Evolutionary conservation across 1,284 basidiomycete genomes (phyloP), one percentile per base, ranked within the genome.

Genomic region (Thelephora terrestris): DNA sequence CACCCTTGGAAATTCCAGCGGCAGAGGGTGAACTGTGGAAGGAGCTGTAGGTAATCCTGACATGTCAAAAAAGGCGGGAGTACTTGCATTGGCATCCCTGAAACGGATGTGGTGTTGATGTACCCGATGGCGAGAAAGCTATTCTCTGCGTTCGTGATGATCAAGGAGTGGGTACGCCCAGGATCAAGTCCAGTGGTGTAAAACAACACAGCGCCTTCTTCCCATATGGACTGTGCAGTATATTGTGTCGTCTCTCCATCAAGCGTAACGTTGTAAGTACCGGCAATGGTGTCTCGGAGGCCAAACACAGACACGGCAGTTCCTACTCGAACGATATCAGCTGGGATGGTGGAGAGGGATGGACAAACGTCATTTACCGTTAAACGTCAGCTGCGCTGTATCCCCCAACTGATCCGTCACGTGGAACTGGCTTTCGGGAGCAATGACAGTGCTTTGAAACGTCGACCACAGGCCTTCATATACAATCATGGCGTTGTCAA

Each of bases 141-240:
- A 21, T 25, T 18, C 20, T 42, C 75, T 25, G 69, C 65, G 61
- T 88, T 87, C 29, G 64, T 64, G 42, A 88, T 64, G 16, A 68
- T 61, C 35, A 88, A 56, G 2, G 66, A 60, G 58, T 88, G 83
- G 12, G 58, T 52, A 10, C 56, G 45, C 36, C 61, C 62, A 16
- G 74, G 65, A 56, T 83, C 69, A 43, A 88, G 71, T n/a, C 75
- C 76, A 21, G 75, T 75, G 27, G 73, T 70, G 54, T 73, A 81
- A 59, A 79, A 87, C 9, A 88, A 68, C 10, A 79, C 63, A 24
- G 73, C 39, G 12, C 25, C 17, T 25, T 42, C 39, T 42, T 17
- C 1, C 39, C 39, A 42, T 42, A 25, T 18, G 10, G 39, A 42
- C 18, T 42, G 17, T 7, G 39, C 39, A n/a, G 18, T 25, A n/a